These are phyloP conservation scores for Stenocarpella maydis DNA, from an alignment of 2,329 filamentous ascomycete genomes.

Conservation along the genomic window DNA sequence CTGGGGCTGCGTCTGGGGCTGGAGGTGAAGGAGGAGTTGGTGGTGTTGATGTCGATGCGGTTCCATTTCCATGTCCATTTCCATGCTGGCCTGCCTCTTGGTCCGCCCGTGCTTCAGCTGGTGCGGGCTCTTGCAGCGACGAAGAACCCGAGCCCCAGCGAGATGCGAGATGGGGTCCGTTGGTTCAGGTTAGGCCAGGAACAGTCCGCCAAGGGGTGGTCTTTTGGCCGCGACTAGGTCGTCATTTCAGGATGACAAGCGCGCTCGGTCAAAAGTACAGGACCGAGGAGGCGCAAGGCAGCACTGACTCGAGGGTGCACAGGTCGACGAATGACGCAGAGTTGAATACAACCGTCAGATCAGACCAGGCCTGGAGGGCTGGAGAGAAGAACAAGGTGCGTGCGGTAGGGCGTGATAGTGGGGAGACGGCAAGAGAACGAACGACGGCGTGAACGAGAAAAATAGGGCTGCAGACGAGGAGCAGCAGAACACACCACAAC, in stretches of 20 bases:
- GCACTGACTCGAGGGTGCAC: slow-evolving; percentile 29
- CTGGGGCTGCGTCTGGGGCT: not conserved
- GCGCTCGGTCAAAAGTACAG: slow-evolving; percentile 15
- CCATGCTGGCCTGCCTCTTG: slow-evolving; percentile 23
- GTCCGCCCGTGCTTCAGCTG: slow-evolving; percentile 11
- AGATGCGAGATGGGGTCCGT: slow-evolving; percentile 26
- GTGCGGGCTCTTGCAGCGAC: not conserved
- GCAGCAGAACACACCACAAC: not conserved
- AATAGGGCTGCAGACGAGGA: slow-evolving; percentile 2
- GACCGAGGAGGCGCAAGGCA: slow-evolving; percentile 16
- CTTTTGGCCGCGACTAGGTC: slow-evolving; percentile 19
- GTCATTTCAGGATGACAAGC: slow-evolving; percentile 29
- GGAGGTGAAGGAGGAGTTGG: not conserved
- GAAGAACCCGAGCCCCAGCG: slow-evolving; percentile 21
- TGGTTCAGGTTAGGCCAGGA: slow-evolving; percentile 29
- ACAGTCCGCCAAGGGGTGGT: slow-evolving; percentile 19
- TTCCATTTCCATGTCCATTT: slow-evolving; percentile 13
- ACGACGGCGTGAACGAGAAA: not conserved
- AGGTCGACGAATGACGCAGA: not conserved
- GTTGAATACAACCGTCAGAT: not conserved
- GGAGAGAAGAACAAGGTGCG: not conserved
- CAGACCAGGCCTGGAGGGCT: not conserved
- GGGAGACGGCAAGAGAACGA: slow-evolving; percentile 2
- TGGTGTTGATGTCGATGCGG: slow-evolving; percentile 15
- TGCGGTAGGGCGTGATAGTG: slow-evolving; percentile 3